Evolutionary conservation across 306 rosid genomes (phyloP), one percentile per base, ranked within the genome.

Genomic region (Chamaecrista fasciculata): DNA sequence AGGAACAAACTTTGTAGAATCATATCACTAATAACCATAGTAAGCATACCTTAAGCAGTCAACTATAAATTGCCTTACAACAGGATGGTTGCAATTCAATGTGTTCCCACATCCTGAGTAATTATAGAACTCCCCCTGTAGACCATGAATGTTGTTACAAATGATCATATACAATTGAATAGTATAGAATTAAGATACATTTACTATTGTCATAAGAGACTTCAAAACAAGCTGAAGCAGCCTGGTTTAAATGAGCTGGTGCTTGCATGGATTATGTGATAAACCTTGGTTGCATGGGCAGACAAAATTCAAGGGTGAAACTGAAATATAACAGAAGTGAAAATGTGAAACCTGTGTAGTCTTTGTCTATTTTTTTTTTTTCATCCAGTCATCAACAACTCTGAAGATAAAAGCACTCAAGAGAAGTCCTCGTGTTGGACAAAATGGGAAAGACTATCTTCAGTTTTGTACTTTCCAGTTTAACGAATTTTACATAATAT

Each of bases 21-120:
- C 47, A 33, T 14, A 39, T 36, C 37, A 25, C 20, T 0, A 11
- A 48, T 62, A 75, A 57, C 33, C 60, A 31, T 40, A 34, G 69
- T 37, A 67, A 57, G 18, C 53, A 39, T 82, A 94, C 99, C 99
- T 94, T 76, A 94, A 87, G 86, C 97, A 82, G 67, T 91, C 99
- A 63, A 91, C 86, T 62, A 91, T 82, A 78, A 94, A 85, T 59
- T 85, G 86, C 20, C 99, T 89, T 25, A 91, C 99, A 71, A 91
- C 66, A 53, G 99, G 97, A 82, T 94, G 96, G 83, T 89, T 94
- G 91, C 97, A 88, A 76, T 91, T 94, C 77, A 94, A 88, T 47
- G 99, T 94, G 89, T 94, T 91, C 52, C 97, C 97, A 44, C 99
- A 94, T 78, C 99, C 99, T 18, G 99, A 94, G 72, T 94, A 94